Evolutionary conservation across 140 eudicot species (phyloP).

Genomic region (Bidens hawaiensis): DNA sequence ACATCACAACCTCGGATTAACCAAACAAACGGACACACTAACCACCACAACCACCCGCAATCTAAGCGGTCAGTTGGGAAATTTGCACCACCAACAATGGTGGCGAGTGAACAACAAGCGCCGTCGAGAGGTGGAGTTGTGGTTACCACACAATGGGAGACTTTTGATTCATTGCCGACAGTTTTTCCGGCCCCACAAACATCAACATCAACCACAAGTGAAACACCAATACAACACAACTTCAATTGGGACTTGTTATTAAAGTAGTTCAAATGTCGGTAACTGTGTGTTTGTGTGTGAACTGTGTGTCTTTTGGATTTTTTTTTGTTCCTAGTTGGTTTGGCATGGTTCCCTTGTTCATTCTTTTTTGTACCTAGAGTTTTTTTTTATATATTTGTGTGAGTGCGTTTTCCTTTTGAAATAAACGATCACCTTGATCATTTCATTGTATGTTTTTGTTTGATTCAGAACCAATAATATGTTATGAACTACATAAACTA

Average conservation of each 20-base stretch:
- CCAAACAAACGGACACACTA: background rate
- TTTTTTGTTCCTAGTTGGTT: slow-evolving; percentile 41
- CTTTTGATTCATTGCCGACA: slow-evolving; percentile 60
- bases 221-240: slow-evolving; percentile 34
- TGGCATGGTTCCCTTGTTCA: slow-evolving; percentile 36
- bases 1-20: slow-evolving; percentile 3
- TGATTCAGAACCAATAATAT: background rate
- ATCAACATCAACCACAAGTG: slow-evolving; percentile 25
- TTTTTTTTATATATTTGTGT: slow-evolving; percentile 7
- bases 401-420: slow-evolving; percentile 20
- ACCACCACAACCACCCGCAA: slow-evolving; percentile 9
- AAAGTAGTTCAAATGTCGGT: slow-evolving; percentile 37
- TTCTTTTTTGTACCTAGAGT: slow-evolving; percentile 77
- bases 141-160: slow-evolving; percentile 95
- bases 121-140: slow-evolving; percentile 50
- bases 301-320: slow-evolving; percentile 35
- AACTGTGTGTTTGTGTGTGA: slow-evolving; percentile 41
- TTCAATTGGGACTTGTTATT: slow-evolving; percentile 76
- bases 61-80: slow-evolving; percentile 34
- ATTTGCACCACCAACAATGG: slow-evolving; percentile 27
- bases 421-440: slow-evolving; percentile 23
- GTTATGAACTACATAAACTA: too few relatives aligned
- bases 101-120: slow-evolving; percentile 22
- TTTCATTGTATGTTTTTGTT: background rate
- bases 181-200: slow-evolving; percentile 33